Conservation (phyloP, 2,329 filamentous ascomycete species). For the Tolypocladium endophyticum region DNA sequence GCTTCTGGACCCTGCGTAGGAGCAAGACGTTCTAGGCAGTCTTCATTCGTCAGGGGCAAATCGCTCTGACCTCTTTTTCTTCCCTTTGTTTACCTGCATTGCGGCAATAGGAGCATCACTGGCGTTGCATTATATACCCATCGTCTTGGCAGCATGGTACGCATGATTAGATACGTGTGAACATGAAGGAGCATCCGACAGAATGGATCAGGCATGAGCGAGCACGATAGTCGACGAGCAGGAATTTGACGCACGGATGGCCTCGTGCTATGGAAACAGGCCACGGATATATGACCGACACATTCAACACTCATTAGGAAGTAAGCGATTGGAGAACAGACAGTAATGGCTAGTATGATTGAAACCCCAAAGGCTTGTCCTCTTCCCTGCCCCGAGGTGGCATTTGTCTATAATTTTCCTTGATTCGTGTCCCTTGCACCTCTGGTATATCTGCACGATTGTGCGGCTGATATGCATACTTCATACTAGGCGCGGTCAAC, state of each 20-base stretch:
- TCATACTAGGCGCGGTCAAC: too few species aligned
- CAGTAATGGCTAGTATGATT: background rate
- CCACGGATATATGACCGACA: background rate
- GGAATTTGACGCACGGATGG: background rate
- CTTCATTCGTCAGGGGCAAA: background rate
- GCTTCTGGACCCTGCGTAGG: slow-evolving; percentile 17
- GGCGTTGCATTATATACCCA: background rate
- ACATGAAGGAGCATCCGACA: background rate
- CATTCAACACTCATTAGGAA: background rate
- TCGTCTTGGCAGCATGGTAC: background rate
- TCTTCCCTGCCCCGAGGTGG: too few species aligned
- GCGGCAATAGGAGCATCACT: background rate
- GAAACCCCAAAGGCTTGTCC: too few species aligned
- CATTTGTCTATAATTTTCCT: too few species aligned
- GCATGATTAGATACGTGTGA: background rate
- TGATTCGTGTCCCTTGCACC: too few species aligned
- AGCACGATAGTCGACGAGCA: background rate
- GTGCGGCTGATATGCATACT: too few species aligned
- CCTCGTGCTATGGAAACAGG: background rate
- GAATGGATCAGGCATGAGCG: background rate
- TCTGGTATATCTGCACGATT: too few species aligned
- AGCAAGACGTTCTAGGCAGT: slow-evolving; percentile 7
- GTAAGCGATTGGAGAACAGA: background rate
- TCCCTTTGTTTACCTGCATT: background rate
- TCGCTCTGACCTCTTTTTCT: background rate